Evolutionary conservation across 2,329 filamentous ascomycete species (phyloP), one percentile per base, ranked within the genome.

Genomic region (Cladobotryum mycophilum): DNA sequence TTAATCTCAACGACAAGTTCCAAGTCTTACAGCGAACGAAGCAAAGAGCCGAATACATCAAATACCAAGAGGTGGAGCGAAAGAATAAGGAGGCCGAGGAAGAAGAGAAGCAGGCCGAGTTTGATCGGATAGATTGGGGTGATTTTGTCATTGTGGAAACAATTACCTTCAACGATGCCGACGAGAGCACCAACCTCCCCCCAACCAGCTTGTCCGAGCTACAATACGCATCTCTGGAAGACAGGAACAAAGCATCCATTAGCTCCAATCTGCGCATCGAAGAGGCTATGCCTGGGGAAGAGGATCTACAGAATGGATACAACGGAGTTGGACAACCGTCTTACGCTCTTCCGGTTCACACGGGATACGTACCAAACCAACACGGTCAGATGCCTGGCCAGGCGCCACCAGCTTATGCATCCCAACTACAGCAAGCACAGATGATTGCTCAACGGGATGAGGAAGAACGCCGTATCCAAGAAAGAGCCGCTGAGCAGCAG

Each of bases 121-220:
- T 93, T 67, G 86, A 87, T 1, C 86, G 93, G 60, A 93, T 99
- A 56, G 93, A 99, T 68, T 99, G 93, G 93, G 89, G 95, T 64
- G 92, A 97, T 65, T 99, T 99, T 61, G 85, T 92, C 34, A 87
- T 99, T 17, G 90, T 96, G 41, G 93, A 96, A 69, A 96, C 91
- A 1, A 91, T 99, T 48, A 77, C 89, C 14, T 99, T 99, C 68
- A 90, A 83, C 52, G 91, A 96, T 59, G 80, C 82, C 37, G 93
- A 99, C 66, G 91, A 96, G 58, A 81, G 88, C 56, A 82, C 84
- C 36, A 86, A 93, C 56, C 82, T 99, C 33, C 86, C 91, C 1
- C 93, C 93, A 1, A 93, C 89, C 4, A 90, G 86, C 5, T 82
- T 96, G 40, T 88, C 89, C 56, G 93, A 99, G 61, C 77, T 99